Conservation (phyloP, 1,284 basidiomycete species). For the Sparassis latifolia region DNA sequence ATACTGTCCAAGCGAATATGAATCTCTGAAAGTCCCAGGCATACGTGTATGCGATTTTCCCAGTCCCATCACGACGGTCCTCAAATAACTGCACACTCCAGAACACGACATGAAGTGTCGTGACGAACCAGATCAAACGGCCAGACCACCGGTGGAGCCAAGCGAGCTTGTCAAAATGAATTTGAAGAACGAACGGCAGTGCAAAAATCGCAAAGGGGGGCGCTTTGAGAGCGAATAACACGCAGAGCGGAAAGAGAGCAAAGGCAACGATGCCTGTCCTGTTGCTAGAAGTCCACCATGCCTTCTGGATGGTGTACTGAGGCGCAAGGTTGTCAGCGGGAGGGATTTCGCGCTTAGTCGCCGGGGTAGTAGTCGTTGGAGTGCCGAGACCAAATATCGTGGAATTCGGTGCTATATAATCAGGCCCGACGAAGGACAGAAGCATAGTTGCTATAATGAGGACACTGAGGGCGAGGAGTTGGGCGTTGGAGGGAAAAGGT, state of each 20-base stretch:
- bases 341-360: constrained; percentile 7
- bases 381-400: constrained; percentile 31
- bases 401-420: constrained; percentile 62
- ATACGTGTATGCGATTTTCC: constrained; percentile 51
- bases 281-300: constrained; percentile 74
- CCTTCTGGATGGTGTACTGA: constrained; percentile 61
- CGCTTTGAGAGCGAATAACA: constrained; percentile 76
- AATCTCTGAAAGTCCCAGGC: constrained; percentile 70
- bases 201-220: constrained; percentile 79
- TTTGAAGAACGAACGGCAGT: constrained; percentile 59
- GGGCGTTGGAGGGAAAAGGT: constrained; percentile 60
- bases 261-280: constrained; percentile 76
- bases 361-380: constrained; percentile 22
- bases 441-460: constrained; percentile 38
- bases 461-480: constrained; percentile 41
- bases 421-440: constrained; percentile 60
- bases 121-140: constrained; percentile 68
- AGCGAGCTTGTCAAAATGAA: constrained; percentile 75
- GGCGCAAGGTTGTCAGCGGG: constrained; percentile 7
- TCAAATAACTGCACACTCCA: constrained; percentile 71
- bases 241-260: constrained; percentile 69
- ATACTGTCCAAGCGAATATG: constrained; percentile 66
- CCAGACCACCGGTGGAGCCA: constrained; percentile 72
- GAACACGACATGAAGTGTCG: constrained; percentile 60
- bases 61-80: constrained; percentile 44